Percentiles rank a stretch among this genome's conserved stretches.
These are phyloP conservation scores for Fusarium equiseti DNA, from an alignment of 2,329 filamentous ascomycete genomes.

Conservation along the genomic window DNA sequence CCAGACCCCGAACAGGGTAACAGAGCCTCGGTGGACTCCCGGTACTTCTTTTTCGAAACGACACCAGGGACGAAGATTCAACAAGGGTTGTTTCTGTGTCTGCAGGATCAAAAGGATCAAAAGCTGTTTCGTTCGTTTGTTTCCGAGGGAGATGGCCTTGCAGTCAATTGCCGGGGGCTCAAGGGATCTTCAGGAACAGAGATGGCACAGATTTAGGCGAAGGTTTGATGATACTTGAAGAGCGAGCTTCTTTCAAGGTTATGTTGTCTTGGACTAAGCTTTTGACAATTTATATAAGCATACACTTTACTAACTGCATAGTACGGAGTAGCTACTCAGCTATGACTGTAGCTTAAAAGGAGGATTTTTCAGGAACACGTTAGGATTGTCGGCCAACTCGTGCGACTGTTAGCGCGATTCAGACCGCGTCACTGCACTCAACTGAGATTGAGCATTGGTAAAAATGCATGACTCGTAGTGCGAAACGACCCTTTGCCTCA, in stretches of 20 bases:
- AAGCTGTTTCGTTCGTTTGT: constrained; percentile 11
- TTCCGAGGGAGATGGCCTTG: not conserved
- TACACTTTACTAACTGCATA: not conserved
- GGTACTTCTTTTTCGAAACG: constrained; percentile 21
- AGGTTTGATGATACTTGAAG: not conserved
- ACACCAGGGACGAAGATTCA: not conserved
- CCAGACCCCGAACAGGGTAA: constrained; percentile 23
- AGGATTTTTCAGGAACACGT: not conserved
- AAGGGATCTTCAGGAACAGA: not conserved
- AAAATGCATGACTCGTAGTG: constrained; percentile 10
- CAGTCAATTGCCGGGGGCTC: not conserved
- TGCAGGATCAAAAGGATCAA: not conserved
- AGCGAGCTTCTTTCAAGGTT: not conserved
- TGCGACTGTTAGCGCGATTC: not conserved
- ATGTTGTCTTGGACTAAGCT: not conserved
- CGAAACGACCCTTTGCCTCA: constrained; percentile 27
- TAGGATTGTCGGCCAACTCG: not conserved
- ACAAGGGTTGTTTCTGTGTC: not conserved
- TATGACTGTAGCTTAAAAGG: not conserved
- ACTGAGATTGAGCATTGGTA: constrained; percentile 1
- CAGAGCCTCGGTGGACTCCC: constrained; percentile 17
- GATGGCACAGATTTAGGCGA: not conserved
- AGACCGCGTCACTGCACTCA: constrained; percentile 9
- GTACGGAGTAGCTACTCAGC: not conserved
- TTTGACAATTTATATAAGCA: not conserved